Conservation (phyloP, 1,284 basidiomycete genomes). For the Golubevia sp. region DNA sequence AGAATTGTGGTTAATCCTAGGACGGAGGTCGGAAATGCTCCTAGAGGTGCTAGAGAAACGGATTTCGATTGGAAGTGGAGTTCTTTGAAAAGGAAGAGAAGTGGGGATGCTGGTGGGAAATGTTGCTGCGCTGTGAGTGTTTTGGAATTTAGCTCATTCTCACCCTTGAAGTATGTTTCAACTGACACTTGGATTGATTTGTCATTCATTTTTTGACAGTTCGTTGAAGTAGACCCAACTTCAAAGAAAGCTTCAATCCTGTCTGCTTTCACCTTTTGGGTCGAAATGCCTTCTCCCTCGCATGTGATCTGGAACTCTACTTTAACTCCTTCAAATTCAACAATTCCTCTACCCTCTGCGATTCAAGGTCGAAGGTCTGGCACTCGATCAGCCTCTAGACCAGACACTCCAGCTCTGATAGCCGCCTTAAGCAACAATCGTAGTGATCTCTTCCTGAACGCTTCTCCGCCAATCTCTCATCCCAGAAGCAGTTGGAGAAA, state of each 20-base stretch:
- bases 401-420: no score
- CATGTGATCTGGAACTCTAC: no score
- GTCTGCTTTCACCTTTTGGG: slow-evolving; percentile 18
- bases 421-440: no score
- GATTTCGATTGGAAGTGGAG: slow-evolving; percentile 36
- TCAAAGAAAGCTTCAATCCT: slow-evolving; percentile 11
- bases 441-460: no score
- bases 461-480: no score
- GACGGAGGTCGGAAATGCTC: not conserved
- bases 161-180: no score
- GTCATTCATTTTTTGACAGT: slow-evolving; percentile 1
- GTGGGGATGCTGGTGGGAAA: slow-evolving; percentile 1
- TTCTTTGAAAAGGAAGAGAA: slow-evolving; percentile 6
- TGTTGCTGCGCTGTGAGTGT: slow-evolving; percentile 16
- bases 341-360: no score
- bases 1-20: slow-evolving; percentile 17
- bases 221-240: slow-evolving; percentile 20
- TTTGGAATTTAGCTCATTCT: no score
- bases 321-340: no score
- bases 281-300: slow-evolving; percentile 4
- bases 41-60: slow-evolving; percentile 19
- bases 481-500: no score
- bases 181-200: not conserved
- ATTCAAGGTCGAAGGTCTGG: no score
- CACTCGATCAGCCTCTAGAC: no score